Percentiles rank a stretch among this genome's conserved stretches.
These are phyloP conservation scores for Aspergillus brunneoviolaceus DNA, from an alignment of 2,329 filamentous ascomycete species.

Conservation along the genomic window DNA sequence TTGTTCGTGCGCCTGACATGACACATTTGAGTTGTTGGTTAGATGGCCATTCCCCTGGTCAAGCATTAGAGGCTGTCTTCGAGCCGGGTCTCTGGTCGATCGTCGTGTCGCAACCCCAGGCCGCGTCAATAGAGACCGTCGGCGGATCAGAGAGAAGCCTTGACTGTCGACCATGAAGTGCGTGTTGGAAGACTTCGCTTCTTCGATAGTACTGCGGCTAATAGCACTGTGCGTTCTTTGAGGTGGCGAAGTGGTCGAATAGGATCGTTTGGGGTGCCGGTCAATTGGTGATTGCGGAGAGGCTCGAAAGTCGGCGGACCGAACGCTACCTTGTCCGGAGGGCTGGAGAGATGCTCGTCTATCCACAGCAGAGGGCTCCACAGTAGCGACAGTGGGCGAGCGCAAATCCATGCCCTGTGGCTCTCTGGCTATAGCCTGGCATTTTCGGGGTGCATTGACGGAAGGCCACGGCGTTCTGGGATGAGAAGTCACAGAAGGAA, in stretches of 20 bases:
- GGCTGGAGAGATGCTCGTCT: conserved; percentile 20
- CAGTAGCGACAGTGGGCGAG: conserved; percentile 8
- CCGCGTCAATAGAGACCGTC: conserved; percentile 37
- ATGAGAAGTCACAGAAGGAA: conserved; percentile 20
- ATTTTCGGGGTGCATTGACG: neutral
- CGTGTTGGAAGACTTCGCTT: conserved; percentile 34
- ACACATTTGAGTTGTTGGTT: conserved; percentile 8
- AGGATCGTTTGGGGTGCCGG: conserved; percentile 27
- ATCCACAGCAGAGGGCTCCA: conserved; percentile 16
- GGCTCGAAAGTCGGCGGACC: conserved; percentile 18
- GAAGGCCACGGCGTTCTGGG: conserved; percentile 14
- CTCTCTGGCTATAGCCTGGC: conserved; percentile 11
- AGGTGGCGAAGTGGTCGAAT: conserved; percentile 30
- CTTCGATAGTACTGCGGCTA: conserved; percentile 26
- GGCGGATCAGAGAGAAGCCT: conserved; percentile 38
- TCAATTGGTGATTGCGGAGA: conserved; percentile 16
- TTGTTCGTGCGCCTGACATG: conserved; percentile 19
- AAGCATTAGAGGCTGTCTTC: conserved; percentile 25
- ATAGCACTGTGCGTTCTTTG: conserved; percentile 25
- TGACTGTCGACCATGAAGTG: conserved; percentile 34
- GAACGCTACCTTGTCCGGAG: conserved; percentile 23
- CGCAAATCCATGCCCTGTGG: conserved; percentile 8
- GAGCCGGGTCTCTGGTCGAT: conserved; percentile 25
- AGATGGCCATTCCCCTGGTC: conserved; percentile 22
- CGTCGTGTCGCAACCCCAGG: conserved; percentile 38